Percentiles rank a stretch among this genome's conserved stretches.
Conservation (phyloP, 768 basidiomycete genomes). For the Cystofilobasidium macerans region DNA sequence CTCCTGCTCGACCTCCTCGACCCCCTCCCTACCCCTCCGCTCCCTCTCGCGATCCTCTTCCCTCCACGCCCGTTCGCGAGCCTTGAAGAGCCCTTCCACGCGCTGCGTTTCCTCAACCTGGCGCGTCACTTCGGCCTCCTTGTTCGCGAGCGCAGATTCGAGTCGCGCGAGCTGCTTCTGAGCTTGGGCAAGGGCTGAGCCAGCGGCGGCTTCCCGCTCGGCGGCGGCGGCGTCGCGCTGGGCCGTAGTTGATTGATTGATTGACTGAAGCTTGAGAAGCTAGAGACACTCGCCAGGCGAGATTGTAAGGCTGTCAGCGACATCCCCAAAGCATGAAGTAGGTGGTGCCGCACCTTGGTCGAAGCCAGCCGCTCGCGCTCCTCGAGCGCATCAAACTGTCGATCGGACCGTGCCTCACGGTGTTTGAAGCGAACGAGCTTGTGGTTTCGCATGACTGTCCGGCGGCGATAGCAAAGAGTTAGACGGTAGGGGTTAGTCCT, state of each 20-base stretch:
- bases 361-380: background rate
- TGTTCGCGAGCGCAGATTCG: background rate
- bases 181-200: background rate
- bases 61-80: constrained; percentile 2
- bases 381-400: background rate
- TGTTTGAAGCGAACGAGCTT: constrained; percentile 17
- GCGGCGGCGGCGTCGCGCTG: too few relatives aligned
- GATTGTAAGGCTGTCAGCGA: background rate
- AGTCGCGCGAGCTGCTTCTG: background rate
- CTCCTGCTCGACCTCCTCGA: constrained; percentile 16
- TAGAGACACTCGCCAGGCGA: too few relatives aligned
- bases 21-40: background rate
- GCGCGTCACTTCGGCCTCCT: constrained; percentile 6
- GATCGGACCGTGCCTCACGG: background rate
- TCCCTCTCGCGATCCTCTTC: background rate
- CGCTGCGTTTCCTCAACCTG: constrained; percentile 19
- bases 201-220: background rate
- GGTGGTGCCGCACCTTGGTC: background rate
- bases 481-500: too few relatives aligned
- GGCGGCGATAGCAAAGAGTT: background rate
- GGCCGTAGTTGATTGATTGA: too few relatives aligned
- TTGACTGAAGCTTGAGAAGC: too few relatives aligned
- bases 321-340: background rate
- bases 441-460: constrained; percentile 13
- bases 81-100: background rate